A percentile compares a stretch with the other conserved stretches of the same genome.
phyloP scores from a whole-genome alignment of 2,329 filamentous ascomycete species.

The Byssothecium circinans region DNA sequence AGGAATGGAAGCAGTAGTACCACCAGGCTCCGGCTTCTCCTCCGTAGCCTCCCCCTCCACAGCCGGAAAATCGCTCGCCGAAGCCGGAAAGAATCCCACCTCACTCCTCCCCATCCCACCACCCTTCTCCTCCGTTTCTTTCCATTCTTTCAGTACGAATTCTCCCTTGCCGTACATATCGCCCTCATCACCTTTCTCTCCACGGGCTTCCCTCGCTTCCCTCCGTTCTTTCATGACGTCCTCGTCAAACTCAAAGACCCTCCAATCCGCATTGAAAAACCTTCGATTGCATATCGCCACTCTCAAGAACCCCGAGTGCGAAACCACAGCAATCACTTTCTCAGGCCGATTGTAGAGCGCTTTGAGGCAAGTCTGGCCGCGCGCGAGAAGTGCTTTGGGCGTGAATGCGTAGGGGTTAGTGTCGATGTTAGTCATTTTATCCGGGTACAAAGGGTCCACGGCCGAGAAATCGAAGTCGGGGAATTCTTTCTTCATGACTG shows the following conservation, averaged over 20 bases:
- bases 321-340: constrained; percentile 65
- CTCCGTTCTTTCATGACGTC: constrained; percentile 51
- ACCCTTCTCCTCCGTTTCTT: constrained; percentile 48
- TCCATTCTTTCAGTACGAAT: constrained; percentile 50
- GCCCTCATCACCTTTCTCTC: constrained; percentile 49
- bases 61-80: constrained; percentile 33
- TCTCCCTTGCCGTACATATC: constrained; percentile 24
- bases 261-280: constrained; percentile 64
- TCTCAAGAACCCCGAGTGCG: constrained; percentile 66
- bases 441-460: constrained; percentile 63
- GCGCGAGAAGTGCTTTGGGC: constrained; percentile 55
- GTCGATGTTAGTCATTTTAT: constrained; percentile 56
- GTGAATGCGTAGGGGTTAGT: constrained; percentile 57
- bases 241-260: constrained; percentile 60
- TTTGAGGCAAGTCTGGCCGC: constrained; percentile 56
- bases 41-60: constrained; percentile 10
- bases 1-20: too few species aligned
- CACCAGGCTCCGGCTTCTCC: constrained; percentile 8
- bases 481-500: constrained; percentile 52
- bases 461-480: constrained; percentile 59
- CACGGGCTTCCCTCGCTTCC: constrained; percentile 38
- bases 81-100: constrained; percentile 36
- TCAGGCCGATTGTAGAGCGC: constrained; percentile 58
- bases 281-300: constrained; percentile 55
- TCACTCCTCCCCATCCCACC: constrained; percentile 57